phyloP scores from a whole-genome alignment of 495 filamentous ascomycete genomes.

The Aspergillus nanangensis region DNA sequence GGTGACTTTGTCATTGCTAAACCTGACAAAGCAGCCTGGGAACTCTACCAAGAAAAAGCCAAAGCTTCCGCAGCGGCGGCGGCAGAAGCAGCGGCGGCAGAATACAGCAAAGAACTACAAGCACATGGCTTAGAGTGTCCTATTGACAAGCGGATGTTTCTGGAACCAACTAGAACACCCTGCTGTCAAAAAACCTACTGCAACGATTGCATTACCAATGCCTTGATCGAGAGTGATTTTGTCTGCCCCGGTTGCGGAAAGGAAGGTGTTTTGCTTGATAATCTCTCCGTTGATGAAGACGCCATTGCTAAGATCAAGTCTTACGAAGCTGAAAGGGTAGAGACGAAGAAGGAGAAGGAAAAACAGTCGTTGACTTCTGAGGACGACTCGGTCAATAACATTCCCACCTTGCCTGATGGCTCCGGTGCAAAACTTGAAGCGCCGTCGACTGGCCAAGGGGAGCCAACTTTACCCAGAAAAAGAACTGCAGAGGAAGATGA shows the following conservation, averaged over 20 bases:
- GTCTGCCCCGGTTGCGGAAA: constrained; percentile 86
- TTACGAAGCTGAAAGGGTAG: constrained; percentile 70
- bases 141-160: constrained; percentile 93
- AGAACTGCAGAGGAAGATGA: constrained; percentile 73
- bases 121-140: constrained; percentile 86
- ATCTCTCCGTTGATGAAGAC: constrained; percentile 78
- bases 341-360: constrained; percentile 59
- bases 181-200: constrained; percentile 98
- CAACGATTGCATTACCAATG: constrained; percentile 97
- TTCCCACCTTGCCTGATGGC: constrained; percentile 9
- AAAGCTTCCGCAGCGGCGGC: constrained; percentile 78
- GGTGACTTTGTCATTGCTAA: constrained; percentile 95
- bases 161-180: constrained; percentile 96
- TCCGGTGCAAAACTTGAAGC: constrained; percentile 12
- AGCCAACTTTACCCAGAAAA: constrained; percentile 56
- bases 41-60: constrained; percentile 88
- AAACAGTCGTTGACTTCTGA: constrained; percentile 36
- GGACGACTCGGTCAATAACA: constrained; percentile 27
- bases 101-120: constrained; percentile 74
- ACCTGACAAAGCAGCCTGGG: constrained; percentile 92
- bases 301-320: constrained; percentile 67
- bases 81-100: constrained; percentile 61
- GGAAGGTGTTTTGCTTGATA: constrained; percentile 88
- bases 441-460: constrained; percentile 33
- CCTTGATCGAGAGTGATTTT: constrained; percentile 96